Evolutionary conservation across 2,329 filamentous ascomycete species (phyloP), one percentile per base, ranked within the genome.

Genomic region (Penicillium occitanis): DNA sequence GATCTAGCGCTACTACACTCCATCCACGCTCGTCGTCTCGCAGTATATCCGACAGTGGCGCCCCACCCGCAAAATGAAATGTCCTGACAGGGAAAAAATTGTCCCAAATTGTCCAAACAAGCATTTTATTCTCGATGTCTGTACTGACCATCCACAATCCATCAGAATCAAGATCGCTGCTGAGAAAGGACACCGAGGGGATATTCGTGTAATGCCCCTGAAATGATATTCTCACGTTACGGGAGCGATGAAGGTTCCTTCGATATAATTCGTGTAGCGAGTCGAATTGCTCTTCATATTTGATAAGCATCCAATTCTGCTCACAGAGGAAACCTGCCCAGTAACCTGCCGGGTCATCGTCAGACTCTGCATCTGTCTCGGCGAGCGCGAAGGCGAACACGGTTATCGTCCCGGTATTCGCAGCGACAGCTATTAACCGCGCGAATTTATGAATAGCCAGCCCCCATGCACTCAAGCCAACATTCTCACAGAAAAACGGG

Each of bases 381-480:
- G 81, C 77, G 62, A 90, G 78, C 0, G 85, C 87, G 70, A 87
- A 86, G 14, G 86, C 85, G 71, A 87, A 86, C 0, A 90, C 80
- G 2, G 82, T 85, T 33, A 91, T 84, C 17, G 80, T 73, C 25
- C 82, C 81, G 0, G 84, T 86, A 74, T 99, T 99, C 0, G 91
- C 88, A 71, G 91, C 91, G 46, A 96, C 89, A 0, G 94, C 95
- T 68, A 99, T 90, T 68, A 97, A 81, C 0, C 93, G 88, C n/a
- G 91, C 92, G 68, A 88, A 81, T 68, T 87, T 85, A 75, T 98
- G 94, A 11, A 97, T 85, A 7, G 92, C 90, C 58, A 97, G 78
- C 0, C 94, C 95, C 95, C 95, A 99, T 2, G 93, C 94, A 67
- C 91, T 94, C 28, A 79, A 80, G 1, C 87, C 86, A 2, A 97